A percentile compares a stretch with the other conserved stretches of the same genome.
Evolutionary conservation across 179 eudicot species (phyloP).

Genomic region (Corrigiola litoralis): DNA sequence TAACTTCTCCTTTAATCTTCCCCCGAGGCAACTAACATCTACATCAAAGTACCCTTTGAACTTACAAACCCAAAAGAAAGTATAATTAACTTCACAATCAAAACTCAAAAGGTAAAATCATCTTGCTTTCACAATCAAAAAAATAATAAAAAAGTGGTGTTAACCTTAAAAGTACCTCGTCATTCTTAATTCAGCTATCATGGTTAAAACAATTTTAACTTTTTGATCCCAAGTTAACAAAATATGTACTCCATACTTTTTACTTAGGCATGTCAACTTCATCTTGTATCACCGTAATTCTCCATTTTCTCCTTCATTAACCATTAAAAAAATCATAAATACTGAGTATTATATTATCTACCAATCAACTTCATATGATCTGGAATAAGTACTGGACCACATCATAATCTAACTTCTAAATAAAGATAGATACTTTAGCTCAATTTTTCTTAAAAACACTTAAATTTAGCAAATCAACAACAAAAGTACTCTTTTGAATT

Average conservation of each 20-base stretch:
- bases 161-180: conserved; percentile 16
- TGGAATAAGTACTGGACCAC: too few species aligned
- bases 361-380: too few species aligned
- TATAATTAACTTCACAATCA: too few species aligned
- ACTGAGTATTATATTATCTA: too few species aligned
- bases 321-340: too few species aligned
- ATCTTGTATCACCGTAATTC: too few species aligned
- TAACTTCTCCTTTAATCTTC: conserved; percentile 4
- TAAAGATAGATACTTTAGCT: neutral
- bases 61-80: conserved; percentile 11
- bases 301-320: too few species aligned
- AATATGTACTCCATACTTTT: too few species aligned
- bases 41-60: conserved; percentile 10
- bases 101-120: neutral
- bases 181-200: conserved; percentile 22
- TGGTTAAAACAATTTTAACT: neutral
- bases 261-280: neutral
- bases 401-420: too few species aligned
- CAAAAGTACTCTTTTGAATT: conserved; percentile 18
- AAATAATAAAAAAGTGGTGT: conserved; percentile 2
- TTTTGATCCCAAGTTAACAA: neutral
- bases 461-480: too few species aligned
- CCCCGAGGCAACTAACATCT: conserved; percentile 8
- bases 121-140: conserved; percentile 18
- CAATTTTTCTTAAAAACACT: too few species aligned